Base-by-base conservation (phyloP, 2,329 filamentous ascomycete species). In the Lachnellula cervina region DNA sequence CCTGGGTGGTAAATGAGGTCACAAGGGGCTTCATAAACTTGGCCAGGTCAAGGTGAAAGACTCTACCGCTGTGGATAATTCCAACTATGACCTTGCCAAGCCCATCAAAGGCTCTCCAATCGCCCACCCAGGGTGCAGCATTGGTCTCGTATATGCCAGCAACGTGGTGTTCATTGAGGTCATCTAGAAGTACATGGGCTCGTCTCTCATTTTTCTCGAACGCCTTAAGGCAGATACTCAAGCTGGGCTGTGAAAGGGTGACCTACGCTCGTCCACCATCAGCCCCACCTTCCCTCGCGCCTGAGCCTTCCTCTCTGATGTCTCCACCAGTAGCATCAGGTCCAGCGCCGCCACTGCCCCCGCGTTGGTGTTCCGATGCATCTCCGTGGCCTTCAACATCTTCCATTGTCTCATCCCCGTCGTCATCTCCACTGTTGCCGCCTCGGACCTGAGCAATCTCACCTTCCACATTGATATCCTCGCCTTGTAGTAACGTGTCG, bases 231-330 rank as follows among this genome's bases (percentile, higher is more conserved):
- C 63, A 62, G 64, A 68, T 66, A 60, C 62, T 62, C 53, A 59
- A 55, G 55, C 59, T 59, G 60, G 60, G 60, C 54, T 58, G 68
- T 62, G 62, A 59, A 63, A 66, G 42, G 42, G 54, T 66, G 74
- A 99, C 95, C 93, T 97, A 99, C 94, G 93, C 94, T 97, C 94
- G 86, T 76, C 90, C 95, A 69, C 95, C 94, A 75, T 97, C 94
- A 66, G 90, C 90, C 71, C 95, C 94, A 58, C 93, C 94, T 74
- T 96, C 91, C 76, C 95, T 82, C 62, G 93, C 84, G 64, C 84
- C 86, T 72, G 90, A 85, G 56, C 94, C 94, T 73, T 97, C 94
- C 72, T 95, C 86, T 73, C 92, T 84, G 65, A 96, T 77, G 71
- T 99, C 93, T 61, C 92, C 93, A 55, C 93, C 93, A 2, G 92